phyloP scores from a whole-genome alignment of 176 grass and related monocot genomes.

The Eleusine coracana region DNA sequence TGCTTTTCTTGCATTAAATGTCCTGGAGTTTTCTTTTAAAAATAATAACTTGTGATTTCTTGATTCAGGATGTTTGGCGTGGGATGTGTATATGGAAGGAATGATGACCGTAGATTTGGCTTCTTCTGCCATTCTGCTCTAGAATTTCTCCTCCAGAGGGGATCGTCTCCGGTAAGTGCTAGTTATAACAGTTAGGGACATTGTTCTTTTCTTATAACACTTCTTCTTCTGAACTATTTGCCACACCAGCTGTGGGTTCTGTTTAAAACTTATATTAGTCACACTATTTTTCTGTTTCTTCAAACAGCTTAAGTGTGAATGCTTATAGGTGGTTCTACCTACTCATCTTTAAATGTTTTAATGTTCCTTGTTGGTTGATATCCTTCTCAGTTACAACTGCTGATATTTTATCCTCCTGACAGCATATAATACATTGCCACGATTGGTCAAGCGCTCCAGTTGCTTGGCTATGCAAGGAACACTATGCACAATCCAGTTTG shows the following conservation, averaged over 20 bases:
- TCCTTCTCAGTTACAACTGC: conserved; percentile 8
- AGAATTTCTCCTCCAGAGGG: conserved; percentile 77
- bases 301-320: not conserved
- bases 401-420: conserved; percentile 35
- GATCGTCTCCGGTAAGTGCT: conserved; percentile 74
- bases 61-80: conserved; percentile 87
- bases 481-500: conserved; percentile 65
- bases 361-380: conserved; percentile 17
- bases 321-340: not conserved
- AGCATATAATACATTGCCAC: conserved; percentile 97
- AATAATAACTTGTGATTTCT: conserved; percentile 1
- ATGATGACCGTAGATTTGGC: conserved; percentile 81
- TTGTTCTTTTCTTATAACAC: not conserved
- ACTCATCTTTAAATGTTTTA: not conserved
- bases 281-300: conserved; percentile 5
- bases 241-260: not conserved
- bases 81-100: conserved; percentile 89
- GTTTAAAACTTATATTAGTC: not conserved
- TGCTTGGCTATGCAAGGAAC: conserved; percentile 90
- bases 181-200: not conserved
- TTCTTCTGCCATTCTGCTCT: conserved; percentile 96
- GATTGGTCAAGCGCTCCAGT: conserved; percentile 93
- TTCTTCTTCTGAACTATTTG: not conserved
- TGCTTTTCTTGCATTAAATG: not conserved
- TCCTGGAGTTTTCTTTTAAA: not conserved